These are phyloP conservation scores for Penicillium lividum DNA, from an alignment of 495 filamentous ascomycete species.

Conservation along the genomic window DNA sequence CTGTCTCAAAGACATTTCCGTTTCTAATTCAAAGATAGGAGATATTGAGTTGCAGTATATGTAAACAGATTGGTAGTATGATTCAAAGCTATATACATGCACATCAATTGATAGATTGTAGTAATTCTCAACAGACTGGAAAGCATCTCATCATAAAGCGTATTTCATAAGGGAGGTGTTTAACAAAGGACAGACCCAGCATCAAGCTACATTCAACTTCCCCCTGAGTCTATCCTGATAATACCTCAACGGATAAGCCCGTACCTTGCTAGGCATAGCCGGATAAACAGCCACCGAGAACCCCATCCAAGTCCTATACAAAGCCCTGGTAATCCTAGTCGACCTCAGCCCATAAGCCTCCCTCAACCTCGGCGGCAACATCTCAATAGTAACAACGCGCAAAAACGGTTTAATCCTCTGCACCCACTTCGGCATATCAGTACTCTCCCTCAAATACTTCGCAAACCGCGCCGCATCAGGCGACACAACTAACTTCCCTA, in stretches of 20 bases:
- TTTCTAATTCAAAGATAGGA: too few species aligned
- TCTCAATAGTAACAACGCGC: conserved; percentile 38
- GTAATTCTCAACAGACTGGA: too few species aligned
- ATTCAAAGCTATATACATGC: too few species aligned
- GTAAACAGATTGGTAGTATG: too few species aligned
- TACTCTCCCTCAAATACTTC: conserved; percentile 28
- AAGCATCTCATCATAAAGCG: too few species aligned
- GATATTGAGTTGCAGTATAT: too few species aligned
- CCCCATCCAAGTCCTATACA: conserved; percentile 42
- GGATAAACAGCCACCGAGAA: conserved; percentile 42
- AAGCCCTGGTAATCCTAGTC: conserved; percentile 29
- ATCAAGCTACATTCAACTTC: conserved; percentile 34
- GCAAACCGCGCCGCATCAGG: conserved; percentile 37
- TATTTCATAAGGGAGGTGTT: not conserved
- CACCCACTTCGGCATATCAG: conserved; percentile 38
- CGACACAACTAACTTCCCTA: conserved; percentile 34
- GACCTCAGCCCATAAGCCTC: conserved; percentile 44
- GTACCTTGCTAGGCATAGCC: conserved; percentile 34
- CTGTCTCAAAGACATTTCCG: too few species aligned
- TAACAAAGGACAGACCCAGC: not conserved
- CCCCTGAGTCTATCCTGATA: conserved; percentile 34
- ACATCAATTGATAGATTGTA: too few species aligned
- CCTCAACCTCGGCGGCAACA: conserved; percentile 40
- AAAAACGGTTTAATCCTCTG: conserved; percentile 37
- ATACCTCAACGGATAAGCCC: conserved; percentile 33